phyloP scores from a whole-genome alignment of 2,329 filamentous ascomycete species.

The Sporothrix mexicana region DNA sequence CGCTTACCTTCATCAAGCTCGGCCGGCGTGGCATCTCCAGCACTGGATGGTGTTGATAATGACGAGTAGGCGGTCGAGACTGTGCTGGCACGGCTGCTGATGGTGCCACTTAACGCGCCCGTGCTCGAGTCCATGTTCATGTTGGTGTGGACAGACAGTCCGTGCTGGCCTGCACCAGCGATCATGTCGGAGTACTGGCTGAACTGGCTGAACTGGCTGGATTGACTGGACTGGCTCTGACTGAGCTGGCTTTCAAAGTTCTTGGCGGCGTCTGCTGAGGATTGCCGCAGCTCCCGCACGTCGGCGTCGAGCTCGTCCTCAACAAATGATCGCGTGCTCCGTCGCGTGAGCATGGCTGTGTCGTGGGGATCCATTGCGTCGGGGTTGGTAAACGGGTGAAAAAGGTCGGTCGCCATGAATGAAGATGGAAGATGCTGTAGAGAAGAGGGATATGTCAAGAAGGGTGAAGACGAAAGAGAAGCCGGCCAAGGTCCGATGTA shows the following conservation, averaged over 20 bases:
- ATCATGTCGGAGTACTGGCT: conserved; percentile 7
- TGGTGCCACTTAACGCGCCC: conserved; percentile 18
- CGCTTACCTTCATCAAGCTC: conserved; percentile 29
- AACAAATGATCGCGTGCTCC: conserved; percentile 36
- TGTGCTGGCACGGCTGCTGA: conserved; percentile 34
- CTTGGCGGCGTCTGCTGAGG: conserved; percentile 1
- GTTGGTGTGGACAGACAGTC: not conserved
- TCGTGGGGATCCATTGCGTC: conserved; percentile 1
- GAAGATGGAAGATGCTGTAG: not conserved
- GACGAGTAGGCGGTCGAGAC: conserved; percentile 33
- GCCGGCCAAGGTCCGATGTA: not conserved
- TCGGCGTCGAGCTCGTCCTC: conserved; percentile 36
- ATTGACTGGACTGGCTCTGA: not conserved
- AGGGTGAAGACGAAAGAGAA: not conserved
- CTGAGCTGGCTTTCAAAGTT: conserved; percentile 2
- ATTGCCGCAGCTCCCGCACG: conserved; percentile 32
- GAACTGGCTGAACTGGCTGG: not conserved
- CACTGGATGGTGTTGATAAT: conserved; percentile 25
- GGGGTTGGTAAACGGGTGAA: not conserved
- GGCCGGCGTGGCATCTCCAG: not conserved
- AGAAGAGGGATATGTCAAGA: not conserved
- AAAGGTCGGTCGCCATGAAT: not conserved
- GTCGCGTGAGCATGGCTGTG: conserved; percentile 36
- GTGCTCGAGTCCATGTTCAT: conserved; percentile 17
- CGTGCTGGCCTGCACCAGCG: not conserved